Evolutionary conservation across 176 grass and related monocot genomes (phyloP).

Genomic region (Phoenix dactylifera): DNA sequence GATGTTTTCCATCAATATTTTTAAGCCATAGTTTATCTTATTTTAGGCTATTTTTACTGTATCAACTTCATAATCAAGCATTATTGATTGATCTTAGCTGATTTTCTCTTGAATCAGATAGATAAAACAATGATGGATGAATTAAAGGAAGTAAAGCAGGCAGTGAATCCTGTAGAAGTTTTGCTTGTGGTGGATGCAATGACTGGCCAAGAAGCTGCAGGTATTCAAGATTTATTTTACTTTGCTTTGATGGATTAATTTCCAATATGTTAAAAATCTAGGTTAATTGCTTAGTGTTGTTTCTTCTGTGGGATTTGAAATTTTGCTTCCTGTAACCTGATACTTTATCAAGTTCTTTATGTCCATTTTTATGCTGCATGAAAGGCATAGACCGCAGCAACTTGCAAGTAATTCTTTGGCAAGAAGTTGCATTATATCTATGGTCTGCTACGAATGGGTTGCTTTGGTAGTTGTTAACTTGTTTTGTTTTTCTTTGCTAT

Average conservation of each 20-base stretch:
- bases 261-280: not conserved
- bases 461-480: too few species aligned
- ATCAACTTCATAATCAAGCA: not conserved
- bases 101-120: conserved; percentile 41
- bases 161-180: conserved; percentile 84
- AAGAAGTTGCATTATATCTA: too few species aligned
- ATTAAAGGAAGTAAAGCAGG: conserved; percentile 86
- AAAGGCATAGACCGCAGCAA: too few species aligned
- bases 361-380: too few species aligned
- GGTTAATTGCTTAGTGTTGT: not conserved
- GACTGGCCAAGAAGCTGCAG: conserved; percentile 98
- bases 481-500: not conserved
- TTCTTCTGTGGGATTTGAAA: not conserved
- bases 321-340: too few species aligned
- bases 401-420: too few species aligned
- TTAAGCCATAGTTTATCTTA: too few species aligned
- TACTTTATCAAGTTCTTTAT: too few species aligned
- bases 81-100: conserved; percentile 1
- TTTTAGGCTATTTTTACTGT: not conserved
- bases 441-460: too few species aligned
- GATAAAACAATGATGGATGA: conserved; percentile 98
- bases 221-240: conserved; percentile 18
- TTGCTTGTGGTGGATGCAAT: conserved; percentile 98
- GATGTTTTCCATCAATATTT: too few species aligned
- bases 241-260: not conserved